Evolutionary conservation across 345 rosid species (phyloP).

Genomic region (Eucalyptus melliodora): DNA sequence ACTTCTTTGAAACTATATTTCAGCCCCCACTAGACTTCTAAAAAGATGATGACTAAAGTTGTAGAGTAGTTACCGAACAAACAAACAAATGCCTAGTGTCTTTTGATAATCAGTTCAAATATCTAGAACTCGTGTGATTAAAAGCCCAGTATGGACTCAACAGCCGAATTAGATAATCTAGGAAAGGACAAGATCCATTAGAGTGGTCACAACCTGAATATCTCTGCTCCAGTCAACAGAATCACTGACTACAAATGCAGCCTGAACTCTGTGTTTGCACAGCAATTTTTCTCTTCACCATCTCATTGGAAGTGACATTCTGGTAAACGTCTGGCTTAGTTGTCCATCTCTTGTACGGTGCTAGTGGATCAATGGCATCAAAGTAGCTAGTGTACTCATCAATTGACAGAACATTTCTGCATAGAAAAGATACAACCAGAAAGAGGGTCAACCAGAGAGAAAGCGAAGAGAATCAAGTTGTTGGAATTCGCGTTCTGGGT

Average conservation of each 20-base stretch:
- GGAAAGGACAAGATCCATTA: not conserved
- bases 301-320: not conserved
- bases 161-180: not conserved
- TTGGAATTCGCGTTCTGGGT: not conserved
- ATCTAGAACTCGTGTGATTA: not conserved
- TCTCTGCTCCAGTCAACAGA: slow-evolving; percentile 94
- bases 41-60: not conserved
- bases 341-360: slow-evolving; percentile 53
- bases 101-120: not conserved
- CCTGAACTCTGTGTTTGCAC: slow-evolving; percentile 47
- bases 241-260: slow-evolving; percentile 83
- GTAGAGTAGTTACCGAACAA: not conserved
- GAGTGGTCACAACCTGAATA: slow-evolving; percentile 43
- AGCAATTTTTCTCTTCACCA: not conserved
- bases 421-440: not conserved
- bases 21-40: not conserved
- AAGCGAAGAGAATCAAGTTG: not conserved
- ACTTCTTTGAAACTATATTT: not conserved
- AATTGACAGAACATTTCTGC: slow-evolving; percentile 73
- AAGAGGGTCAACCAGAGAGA: not conserved
- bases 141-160: not conserved
- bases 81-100: not conserved
- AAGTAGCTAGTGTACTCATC: slow-evolving; percentile 73
- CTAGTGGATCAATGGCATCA: slow-evolving; percentile 75
- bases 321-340: slow-evolving; percentile 4